Base-by-base conservation (phyloP, 495 filamentous ascomycete species). In the Tetracladium marchalianum region DNA sequence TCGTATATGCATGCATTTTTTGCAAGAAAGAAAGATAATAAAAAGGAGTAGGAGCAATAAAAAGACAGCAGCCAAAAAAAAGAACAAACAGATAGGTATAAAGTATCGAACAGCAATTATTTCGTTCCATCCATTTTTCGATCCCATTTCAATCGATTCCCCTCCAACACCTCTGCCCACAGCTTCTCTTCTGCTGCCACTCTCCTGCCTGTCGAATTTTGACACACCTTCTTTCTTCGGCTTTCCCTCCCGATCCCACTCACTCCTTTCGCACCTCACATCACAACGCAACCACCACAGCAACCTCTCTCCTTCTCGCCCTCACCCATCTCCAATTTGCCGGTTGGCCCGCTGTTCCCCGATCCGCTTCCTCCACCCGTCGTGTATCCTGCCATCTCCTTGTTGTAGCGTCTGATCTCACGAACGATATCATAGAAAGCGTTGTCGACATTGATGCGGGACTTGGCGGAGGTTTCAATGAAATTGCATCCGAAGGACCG, bases 401-500 rank as follows among this genome's bases (percentile, higher is more conserved):
- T 90, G 77, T 98, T 96, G 71, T 95, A 97, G 59, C 85, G 81
- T 60, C 92, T 80, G 63, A 98, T 98, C 62, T 96, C 92, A 49
- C 93, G 82, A 39, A 98, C 92, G 54, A 96, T 86, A 60, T 97
- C 87, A 73, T 87, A 97, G 71, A 98, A 98, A 43, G 92, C 90
- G 62, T 93, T 87, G 65, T 98, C 93, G 60, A 98, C 92, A 61
- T 97, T 94, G 66, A 92, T 90, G 63, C 90, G 85, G 51, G 89
- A 93, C 70, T 97, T 98, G 50, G 92, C 92, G 35, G 92, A 98
- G 31, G 92, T 97, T 71, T 98, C 92, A 67, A 98, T 94, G 70
- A 96, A 98, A 63, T 90, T 87, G 77, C 92, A 97, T 55, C 81
- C 80, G 66, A 97, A 97, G 52, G 84, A 78, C 24, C 77, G 74